Percentiles rank a stretch among this genome's conserved stretches.
Conservation (phyloP, 2,329 filamentous ascomycete genomes). For the Sclerotinia glacialis region DNA sequence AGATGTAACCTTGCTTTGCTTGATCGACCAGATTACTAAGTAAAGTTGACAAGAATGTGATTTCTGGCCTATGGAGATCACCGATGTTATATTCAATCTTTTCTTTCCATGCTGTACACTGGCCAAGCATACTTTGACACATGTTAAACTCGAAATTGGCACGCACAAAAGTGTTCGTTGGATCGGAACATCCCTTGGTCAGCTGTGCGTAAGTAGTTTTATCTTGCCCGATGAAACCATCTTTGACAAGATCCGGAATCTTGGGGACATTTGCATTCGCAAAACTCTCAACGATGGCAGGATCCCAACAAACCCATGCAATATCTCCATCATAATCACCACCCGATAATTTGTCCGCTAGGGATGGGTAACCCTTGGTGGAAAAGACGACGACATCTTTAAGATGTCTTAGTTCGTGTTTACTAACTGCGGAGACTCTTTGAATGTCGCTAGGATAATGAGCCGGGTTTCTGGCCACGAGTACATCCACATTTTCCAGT, state of each 20-base stretch:
- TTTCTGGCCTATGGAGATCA: constrained; percentile 46
- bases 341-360: constrained; percentile 70
- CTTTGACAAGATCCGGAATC: constrained; percentile 45
- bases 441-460: constrained; percentile 72
- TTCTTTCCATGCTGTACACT: constrained; percentile 63
- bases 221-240: constrained; percentile 52
- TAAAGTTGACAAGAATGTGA: constrained; percentile 51
- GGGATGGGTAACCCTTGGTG: constrained; percentile 55
- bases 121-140: constrained; percentile 56
- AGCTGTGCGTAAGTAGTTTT: constrained; percentile 41
- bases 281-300: constrained; percentile 63
- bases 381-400: constrained; percentile 81
- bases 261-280: constrained; percentile 54
- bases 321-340: constrained; percentile 80
- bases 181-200: constrained; percentile 20
- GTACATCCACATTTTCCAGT: constrained; percentile 56
- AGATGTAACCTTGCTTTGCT: constrained; percentile 53
- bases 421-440: constrained; percentile 58
- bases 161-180: constrained; percentile 47
- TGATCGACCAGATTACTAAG: constrained; percentile 57
- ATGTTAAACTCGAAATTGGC: constrained; percentile 58
- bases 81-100: constrained; percentile 58
- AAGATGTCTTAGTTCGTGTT: constrained; percentile 60
- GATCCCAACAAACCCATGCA: constrained; percentile 77
- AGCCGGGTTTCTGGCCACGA: constrained; percentile 68